Evolutionary conservation across 2,329 filamentous ascomycete species (phyloP).

Genomic region (Pseudogymnoascus sp.): DNA sequence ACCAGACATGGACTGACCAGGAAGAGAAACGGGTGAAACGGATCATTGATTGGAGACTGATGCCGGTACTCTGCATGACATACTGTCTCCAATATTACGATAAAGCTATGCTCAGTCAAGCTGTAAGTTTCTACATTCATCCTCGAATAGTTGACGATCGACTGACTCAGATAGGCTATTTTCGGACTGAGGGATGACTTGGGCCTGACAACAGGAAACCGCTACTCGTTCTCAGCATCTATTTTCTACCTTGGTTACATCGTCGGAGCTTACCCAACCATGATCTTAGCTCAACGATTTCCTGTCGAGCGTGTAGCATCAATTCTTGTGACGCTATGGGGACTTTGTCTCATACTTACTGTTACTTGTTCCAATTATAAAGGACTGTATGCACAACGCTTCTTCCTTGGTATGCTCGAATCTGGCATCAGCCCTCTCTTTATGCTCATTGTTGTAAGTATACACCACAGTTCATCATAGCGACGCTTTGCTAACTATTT

Average conservation of each 20-base stretch:
- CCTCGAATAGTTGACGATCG: not conserved
- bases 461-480: conserved; percentile 11
- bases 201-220: conserved; percentile 32
- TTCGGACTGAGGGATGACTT: conserved; percentile 37
- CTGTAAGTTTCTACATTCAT: conserved; percentile 29
- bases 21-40: conserved; percentile 37
- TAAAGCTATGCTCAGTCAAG: conserved; percentile 47
- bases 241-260: conserved; percentile 46
- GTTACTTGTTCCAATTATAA: conserved; percentile 32
- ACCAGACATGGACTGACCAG: conserved; percentile 34
- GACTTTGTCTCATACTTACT: conserved; percentile 32
- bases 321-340: conserved; percentile 28
- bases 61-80: conserved; percentile 39
- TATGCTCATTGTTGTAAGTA: conserved; percentile 40
- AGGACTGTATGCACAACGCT: conserved; percentile 39
- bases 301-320: conserved; percentile 40
- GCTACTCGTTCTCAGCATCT: conserved; percentile 37
- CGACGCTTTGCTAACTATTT: not conserved
- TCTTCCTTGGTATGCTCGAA: conserved; percentile 50
- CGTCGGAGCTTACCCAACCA: conserved; percentile 39
- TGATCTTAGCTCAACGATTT: conserved; percentile 33
- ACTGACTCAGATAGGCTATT: conserved; percentile 27
- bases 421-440: conserved; percentile 49
- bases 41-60: conserved; percentile 37
- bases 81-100: conserved; percentile 43